A percentile compares a stretch with the other conserved stretches of the same genome.
Evolutionary conservation across 2,329 filamentous ascomycete species (phyloP).

Genomic region (Escovopsis sp.): DNA sequence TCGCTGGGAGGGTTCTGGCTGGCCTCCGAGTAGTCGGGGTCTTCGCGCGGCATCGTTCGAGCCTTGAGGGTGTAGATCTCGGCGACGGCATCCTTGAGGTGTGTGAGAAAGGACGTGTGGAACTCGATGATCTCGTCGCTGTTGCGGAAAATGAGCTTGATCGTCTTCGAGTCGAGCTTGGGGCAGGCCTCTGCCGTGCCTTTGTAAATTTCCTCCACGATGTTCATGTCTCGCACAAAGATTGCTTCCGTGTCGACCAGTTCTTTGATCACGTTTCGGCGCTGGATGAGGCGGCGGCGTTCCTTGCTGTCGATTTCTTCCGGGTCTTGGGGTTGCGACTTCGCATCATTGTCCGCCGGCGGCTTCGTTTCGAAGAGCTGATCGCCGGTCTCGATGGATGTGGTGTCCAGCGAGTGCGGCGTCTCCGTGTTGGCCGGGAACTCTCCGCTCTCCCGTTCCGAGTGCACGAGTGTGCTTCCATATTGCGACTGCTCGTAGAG

Average conservation of each 20-base stretch:
- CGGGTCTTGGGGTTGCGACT: constrained; percentile 21
- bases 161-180: constrained; percentile 66
- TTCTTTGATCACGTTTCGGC: constrained; percentile 78
- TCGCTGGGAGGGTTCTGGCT: constrained; percentile 25
- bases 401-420: constrained; percentile 31
- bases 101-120: constrained; percentile 62
- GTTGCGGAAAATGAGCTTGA: constrained; percentile 85
- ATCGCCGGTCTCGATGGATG: constrained; percentile 29
- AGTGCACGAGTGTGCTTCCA: constrained; percentile 27
- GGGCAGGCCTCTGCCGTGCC: constrained; percentile 74
- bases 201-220: constrained; percentile 95
- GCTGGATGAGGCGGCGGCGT: constrained; percentile 60
- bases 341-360: constrained; percentile 23
- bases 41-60: constrained; percentile 26
- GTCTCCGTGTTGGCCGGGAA: constrained; percentile 27
- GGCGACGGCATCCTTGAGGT: constrained; percentile 67
- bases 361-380: constrained; percentile 23
- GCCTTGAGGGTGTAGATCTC: constrained; percentile 58
- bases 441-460: constrained; percentile 31
- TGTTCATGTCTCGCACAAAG: constrained; percentile 91
- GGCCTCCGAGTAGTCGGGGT: constrained; percentile 26
- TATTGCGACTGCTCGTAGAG: constrained; percentile 24
- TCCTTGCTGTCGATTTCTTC: constrained; percentile 36
- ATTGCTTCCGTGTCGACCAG: constrained; percentile 83
- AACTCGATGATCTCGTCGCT: constrained; percentile 82